Base-by-base conservation (phyloP, 2,329 filamentous ascomycete species). In the Diaporthe citri region DNA sequence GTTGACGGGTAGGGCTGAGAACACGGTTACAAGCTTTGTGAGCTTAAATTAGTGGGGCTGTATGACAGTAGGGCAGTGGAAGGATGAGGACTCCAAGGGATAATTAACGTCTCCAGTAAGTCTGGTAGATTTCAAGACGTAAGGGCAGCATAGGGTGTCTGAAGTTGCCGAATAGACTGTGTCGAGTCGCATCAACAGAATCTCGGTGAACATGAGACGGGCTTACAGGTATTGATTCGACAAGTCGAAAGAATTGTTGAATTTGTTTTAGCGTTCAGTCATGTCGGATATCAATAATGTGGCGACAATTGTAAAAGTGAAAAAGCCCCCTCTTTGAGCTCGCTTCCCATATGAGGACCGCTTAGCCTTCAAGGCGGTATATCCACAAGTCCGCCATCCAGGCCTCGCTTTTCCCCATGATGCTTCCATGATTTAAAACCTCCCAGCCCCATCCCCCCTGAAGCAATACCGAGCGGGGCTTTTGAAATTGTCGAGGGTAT, bases 251-350 rank as follows among this genome's bases (percentile, higher is more conserved):
- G 12, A 2, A 10, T 10, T 55, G 15, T 41, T 55, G 34, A 7
- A 15, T 43, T 25, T 31, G n/a, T 34, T 36, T 36, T 36, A 17
- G 15, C 57, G 39, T 56, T 55, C 57, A 72, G 25, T 72, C 71
- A 43, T 72, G 7, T 28, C n/a, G 71, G 46, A 64, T 66, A 64
- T 72, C 48, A 64, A 64, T 22, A 12, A 46, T 22, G 52, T 25
- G 25, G 20, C 20, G 62, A 41, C 20, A 22, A 39, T 25, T 28
- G 34, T n/a, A 51, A 66, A n/a, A 48, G 17, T 28, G 0, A 13
- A 22, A 39, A n/a, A 48, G 25, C 41, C 41, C 28, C 62, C 6
- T 9, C 5, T 34, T 25, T 5, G 3, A 28, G 22, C 64, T 12
- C 46, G 34, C 46, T 41, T 41, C 64, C 64, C 34, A 28, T 28